phyloP scores from a whole-genome alignment of 495 filamentous ascomycete species.

The Echria macrotheca region DNA sequence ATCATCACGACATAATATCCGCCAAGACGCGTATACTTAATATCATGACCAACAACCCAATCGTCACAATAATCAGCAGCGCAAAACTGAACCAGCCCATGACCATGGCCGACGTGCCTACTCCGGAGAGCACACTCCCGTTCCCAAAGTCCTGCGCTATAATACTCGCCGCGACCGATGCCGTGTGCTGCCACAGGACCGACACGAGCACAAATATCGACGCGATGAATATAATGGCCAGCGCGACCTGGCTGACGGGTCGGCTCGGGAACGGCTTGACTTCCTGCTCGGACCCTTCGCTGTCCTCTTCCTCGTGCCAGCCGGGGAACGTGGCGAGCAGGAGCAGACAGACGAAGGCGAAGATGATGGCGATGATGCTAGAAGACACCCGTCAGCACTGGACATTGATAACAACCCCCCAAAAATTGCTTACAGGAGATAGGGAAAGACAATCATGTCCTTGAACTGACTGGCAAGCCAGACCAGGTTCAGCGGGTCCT shows the following conservation, averaged over 20 bases:
- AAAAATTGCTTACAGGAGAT: constrained; percentile 60
- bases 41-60: constrained; percentile 93
- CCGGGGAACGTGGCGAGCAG: constrained; percentile 76
- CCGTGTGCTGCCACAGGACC: constrained; percentile 79
- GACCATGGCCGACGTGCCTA: constrained; percentile 90
- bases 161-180: constrained; percentile 86
- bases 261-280: constrained; percentile 76
- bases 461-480: constrained; percentile 77
- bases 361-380: constrained; percentile 76
- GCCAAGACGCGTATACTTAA: constrained; percentile 71
- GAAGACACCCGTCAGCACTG: too few species aligned
- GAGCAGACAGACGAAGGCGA: constrained; percentile 70
- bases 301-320: constrained; percentile 71
- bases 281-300: constrained; percentile 57
- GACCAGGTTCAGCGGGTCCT: constrained; percentile 75
- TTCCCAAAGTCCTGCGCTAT: constrained; percentile 95
- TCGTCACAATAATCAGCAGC: constrained; percentile 85
- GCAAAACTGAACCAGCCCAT: constrained; percentile 96
- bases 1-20: constrained; percentile 37
- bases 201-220: constrained; percentile 74
- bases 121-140: constrained; percentile 80
- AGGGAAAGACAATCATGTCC: constrained; percentile 76
- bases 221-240: constrained; percentile 74
- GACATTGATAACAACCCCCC: too few species aligned
- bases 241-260: constrained; percentile 66